These are phyloP conservation scores for Starmerella stigmatis DNA, from an alignment of 805 yeast genomes.

Conservation along the genomic window DNA sequence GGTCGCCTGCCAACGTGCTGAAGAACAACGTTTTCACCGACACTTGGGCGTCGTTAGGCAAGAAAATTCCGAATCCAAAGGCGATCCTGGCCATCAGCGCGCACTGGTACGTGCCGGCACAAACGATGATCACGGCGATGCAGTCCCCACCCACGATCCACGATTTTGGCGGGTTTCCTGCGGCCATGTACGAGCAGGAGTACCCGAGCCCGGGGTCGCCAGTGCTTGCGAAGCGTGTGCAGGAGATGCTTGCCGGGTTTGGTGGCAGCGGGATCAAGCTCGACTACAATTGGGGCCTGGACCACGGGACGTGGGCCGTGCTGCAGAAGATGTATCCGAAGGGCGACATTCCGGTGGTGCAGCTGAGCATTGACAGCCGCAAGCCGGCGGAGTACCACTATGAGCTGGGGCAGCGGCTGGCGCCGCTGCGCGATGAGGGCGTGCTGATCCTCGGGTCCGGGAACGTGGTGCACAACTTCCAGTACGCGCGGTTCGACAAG, in stretches of 20 bases:
- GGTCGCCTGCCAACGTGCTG: slow-evolving; percentile 20
- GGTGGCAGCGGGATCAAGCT: slow-evolving; percentile 12
- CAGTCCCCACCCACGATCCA: slow-evolving; percentile 21
- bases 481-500: slow-evolving; percentile 10
- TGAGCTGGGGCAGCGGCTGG: slow-evolving; percentile 44
- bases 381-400: slow-evolving; percentile 33
- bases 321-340: slow-evolving; percentile 24
- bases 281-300: slow-evolving; percentile 22
- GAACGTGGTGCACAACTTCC: slow-evolving; percentile 56
- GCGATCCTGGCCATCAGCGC: slow-evolving; percentile 23
- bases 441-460: slow-evolving; percentile 54
- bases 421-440: slow-evolving; percentile 42
- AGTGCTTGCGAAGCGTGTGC: slow-evolving; percentile 19
- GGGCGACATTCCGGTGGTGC: slow-evolving; percentile 31
- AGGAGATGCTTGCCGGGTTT: slow-evolving; percentile 6
- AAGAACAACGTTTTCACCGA: neutral
- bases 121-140: slow-evolving; percentile 16
- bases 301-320: slow-evolving; percentile 25
- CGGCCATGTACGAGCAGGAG: slow-evolving; percentile 17
- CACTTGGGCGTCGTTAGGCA: slow-evolving; percentile 19
- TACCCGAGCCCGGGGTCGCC: slow-evolving; percentile 25
- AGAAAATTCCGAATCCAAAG: slow-evolving; percentile 19
- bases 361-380: slow-evolving; percentile 33
- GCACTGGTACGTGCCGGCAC: slow-evolving; percentile 20
- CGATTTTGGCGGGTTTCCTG: slow-evolving; percentile 22